Evolutionary conservation across 805 yeast species (phyloP).

Genomic region (Starmerella vaccinii): DNA sequence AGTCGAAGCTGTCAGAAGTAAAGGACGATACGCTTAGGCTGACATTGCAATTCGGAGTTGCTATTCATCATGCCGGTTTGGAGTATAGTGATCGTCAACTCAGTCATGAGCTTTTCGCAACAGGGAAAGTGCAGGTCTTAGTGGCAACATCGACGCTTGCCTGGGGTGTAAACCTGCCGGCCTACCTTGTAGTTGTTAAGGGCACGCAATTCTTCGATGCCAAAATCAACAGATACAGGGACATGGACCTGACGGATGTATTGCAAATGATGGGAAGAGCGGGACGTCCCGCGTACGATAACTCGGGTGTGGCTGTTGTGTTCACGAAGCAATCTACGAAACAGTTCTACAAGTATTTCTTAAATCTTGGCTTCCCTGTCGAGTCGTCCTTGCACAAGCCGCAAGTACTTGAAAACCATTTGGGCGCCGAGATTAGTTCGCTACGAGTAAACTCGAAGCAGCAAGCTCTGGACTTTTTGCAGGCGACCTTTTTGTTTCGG

Average conservation of each 20-base stretch:
- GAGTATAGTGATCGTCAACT: conserved; percentile 63
- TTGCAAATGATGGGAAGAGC: conserved; percentile 82
- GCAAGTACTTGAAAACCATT: conserved; percentile 56
- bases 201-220: conserved; percentile 60
- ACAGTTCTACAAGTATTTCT: conserved; percentile 63
- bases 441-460: conserved; percentile 56
- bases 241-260: conserved; percentile 75
- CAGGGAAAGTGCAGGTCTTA: conserved; percentile 59
- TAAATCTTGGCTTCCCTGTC: conserved; percentile 73
- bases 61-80: conserved; percentile 72
- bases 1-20: conserved; percentile 41
- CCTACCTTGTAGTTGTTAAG: conserved; percentile 65
- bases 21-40: conserved; percentile 74
- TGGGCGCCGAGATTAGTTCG: conserved; percentile 70
- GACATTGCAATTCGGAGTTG: conserved; percentile 69
- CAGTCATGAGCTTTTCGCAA: conserved; percentile 59
- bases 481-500: conserved; percentile 67
- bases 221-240: conserved; percentile 54
- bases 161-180: conserved; percentile 80
- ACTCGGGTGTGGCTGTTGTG: conserved; percentile 66
- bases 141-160: conserved; percentile 77
- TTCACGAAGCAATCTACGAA: conserved; percentile 68
- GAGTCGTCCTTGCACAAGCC: conserved; percentile 63
- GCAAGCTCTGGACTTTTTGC: conserved; percentile 62
- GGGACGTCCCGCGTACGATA: conserved; percentile 72